Conservation (phyloP, 2,329 filamentous ascomycete species). For the Trichoderma aggressivum region DNA sequence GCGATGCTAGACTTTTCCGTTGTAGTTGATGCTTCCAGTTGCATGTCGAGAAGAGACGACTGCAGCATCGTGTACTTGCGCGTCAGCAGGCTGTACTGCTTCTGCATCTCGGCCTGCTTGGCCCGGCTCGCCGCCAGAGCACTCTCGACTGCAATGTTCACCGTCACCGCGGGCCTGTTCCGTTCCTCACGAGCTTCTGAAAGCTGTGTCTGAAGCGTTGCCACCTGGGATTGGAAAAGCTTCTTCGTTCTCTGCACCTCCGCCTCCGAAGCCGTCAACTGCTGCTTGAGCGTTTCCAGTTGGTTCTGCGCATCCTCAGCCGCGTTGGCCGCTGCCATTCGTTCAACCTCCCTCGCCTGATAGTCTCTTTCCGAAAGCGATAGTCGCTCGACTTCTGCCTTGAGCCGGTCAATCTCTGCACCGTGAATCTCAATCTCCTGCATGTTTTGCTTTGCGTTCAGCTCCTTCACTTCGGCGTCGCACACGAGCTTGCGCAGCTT, state of each 20-base stretch:
- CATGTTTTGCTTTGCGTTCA: constrained; percentile 60
- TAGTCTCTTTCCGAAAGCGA: constrained; percentile 60
- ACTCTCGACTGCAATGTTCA: constrained; percentile 41
- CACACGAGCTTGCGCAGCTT: constrained; percentile 64
- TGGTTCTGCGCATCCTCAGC: constrained; percentile 57
- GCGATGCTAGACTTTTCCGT: constrained; percentile 24
- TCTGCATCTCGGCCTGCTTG: constrained; percentile 53
- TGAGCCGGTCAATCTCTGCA: constrained; percentile 58
- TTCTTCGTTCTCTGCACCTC: constrained; percentile 44
- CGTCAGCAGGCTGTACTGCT: constrained; percentile 47
- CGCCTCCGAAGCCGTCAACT: constrained; percentile 50
- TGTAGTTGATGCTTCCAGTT: constrained; percentile 30
- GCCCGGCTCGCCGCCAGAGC: constrained; percentile 50
- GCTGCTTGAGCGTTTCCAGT: constrained; percentile 56
- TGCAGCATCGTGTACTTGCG: constrained; percentile 53
- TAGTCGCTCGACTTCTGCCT: constrained; percentile 56
- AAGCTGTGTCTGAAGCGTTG: constrained; percentile 45
- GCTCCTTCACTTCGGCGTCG: constrained; percentile 65
- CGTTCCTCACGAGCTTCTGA: constrained; percentile 36
- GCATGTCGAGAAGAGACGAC: constrained; percentile 47
- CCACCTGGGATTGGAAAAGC: constrained; percentile 48
- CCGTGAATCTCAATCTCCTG: constrained; percentile 60
- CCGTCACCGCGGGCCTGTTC: constrained; percentile 26
- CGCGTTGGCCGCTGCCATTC: constrained; percentile 54
- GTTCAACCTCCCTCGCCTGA: constrained; percentile 61